Percentiles rank a stretch among this genome's conserved stretches.
phyloP scores from a whole-genome alignment of 805 yeast species.

The Sugiyamaella qingdaonensis region DNA sequence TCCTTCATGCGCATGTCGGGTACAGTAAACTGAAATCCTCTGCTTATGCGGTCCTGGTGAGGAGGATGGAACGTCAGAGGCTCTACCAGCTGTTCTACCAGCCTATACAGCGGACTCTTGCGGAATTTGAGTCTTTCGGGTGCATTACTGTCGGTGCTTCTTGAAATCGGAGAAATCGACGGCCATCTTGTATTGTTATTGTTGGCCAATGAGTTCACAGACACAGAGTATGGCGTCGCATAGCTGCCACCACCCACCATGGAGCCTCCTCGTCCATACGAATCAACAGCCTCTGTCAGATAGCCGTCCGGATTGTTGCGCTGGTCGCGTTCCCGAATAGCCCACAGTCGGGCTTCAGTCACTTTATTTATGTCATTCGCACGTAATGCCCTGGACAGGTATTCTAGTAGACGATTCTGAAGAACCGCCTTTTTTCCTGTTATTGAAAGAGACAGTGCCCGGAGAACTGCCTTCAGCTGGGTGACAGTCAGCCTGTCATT shows the following conservation, averaged over 20 bases:
- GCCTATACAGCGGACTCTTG: slow-evolving; percentile 28
- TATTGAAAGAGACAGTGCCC: slow-evolving; percentile 40
- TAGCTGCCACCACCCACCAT: slow-evolving; percentile 21
- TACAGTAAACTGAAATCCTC: slow-evolving; percentile 37
- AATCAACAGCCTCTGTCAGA: too few species aligned
- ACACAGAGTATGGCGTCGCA: neutral
- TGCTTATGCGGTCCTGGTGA: slow-evolving; percentile 5
- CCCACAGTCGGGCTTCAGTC: slow-evolving; percentile 33
- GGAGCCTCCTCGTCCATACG: neutral
- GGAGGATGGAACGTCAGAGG: slow-evolving; percentile 22
- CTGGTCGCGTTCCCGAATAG: neutral
- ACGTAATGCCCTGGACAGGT: slow-evolving; percentile 40
- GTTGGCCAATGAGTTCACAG: neutral
- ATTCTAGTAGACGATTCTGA: slow-evolving; percentile 49
- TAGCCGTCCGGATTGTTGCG: neutral
- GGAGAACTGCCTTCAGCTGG: slow-evolving; percentile 29
- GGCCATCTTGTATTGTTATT: neutral
- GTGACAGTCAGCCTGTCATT: slow-evolving; percentile 24
- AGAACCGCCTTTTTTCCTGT: slow-evolving; percentile 62
- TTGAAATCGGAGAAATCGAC: neutral
- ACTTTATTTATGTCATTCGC: slow-evolving; percentile 43
- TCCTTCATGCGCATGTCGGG: slow-evolving; percentile 39
- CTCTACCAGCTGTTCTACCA: slow-evolving; percentile 15
- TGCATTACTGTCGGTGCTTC: slow-evolving; percentile 27
- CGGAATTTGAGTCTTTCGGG: slow-evolving; percentile 17